Evolutionary conservation across 768 basidiomycete species (phyloP).

Genomic region (Tricholoma flavovirens): DNA sequence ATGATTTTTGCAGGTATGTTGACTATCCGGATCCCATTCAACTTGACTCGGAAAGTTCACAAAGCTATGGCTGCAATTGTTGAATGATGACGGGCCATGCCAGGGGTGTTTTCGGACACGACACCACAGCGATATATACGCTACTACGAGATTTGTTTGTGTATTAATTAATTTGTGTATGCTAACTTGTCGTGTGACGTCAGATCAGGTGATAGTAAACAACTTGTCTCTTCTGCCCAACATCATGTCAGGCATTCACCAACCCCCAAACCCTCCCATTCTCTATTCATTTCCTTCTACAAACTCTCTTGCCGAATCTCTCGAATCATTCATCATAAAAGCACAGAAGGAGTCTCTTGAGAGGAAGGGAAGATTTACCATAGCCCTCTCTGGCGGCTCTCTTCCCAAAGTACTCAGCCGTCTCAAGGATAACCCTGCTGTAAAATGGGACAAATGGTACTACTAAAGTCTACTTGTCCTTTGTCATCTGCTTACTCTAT

Average conservation of each 20-base stretch:
- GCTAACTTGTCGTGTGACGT: conserved; percentile 1
- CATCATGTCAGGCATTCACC: conserved; percentile 37
- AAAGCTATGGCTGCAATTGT: conserved; percentile 91
- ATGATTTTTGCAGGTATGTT: conserved; percentile 63
- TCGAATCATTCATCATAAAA: conserved; percentile 79
- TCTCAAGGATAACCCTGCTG: conserved; percentile 54
- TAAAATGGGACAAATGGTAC: conserved; percentile 95
- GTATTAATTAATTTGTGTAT: conserved; percentile 1
- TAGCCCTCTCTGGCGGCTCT: conserved; percentile 93
- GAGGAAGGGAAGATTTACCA: conserved; percentile 84
- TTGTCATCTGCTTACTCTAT: background rate
- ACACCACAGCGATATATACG: background rate
- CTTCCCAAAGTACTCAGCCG: conserved; percentile 77
- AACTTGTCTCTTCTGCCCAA: background rate
- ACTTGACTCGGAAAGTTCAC: conserved; percentile 88
- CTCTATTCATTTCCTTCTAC: conserved; percentile 63
- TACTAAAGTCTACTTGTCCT: conserved; percentile 15
- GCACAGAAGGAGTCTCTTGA: conserved; percentile 87
- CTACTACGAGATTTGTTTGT: background rate
- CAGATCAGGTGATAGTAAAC: conserved; percentile 7
- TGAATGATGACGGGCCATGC: conserved; percentile 24
- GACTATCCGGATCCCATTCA: conserved; percentile 99
- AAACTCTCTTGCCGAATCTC: conserved; percentile 50
- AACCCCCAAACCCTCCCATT: conserved; percentile 59
- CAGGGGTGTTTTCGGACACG: background rate